phyloP scores from a whole-genome alignment of 2,329 filamentous ascomycete genomes.

The Helicocarpus griseus region DNA sequence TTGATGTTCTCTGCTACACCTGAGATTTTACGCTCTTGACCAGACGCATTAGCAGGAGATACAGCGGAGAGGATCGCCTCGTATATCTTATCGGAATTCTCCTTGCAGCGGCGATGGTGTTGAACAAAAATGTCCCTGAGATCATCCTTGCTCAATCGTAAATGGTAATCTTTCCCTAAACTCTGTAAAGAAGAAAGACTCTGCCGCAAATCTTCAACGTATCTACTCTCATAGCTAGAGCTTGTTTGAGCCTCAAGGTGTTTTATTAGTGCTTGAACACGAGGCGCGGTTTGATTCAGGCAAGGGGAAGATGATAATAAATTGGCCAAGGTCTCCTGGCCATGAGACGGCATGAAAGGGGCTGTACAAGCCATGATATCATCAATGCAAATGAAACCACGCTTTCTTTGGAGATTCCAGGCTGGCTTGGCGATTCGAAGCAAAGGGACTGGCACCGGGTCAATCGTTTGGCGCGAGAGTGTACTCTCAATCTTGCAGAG shows the following conservation, averaged over 20 bases:
- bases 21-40: no score
- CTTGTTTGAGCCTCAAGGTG: background rate
- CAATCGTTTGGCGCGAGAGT: background rate
- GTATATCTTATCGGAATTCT: background rate
- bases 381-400: background rate
- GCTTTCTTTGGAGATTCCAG: background rate
- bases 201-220: background rate
- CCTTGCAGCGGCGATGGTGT: constrained; percentile 21
- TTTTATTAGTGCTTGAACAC: background rate
- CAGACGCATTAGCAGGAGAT: background rate
- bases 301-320: background rate
- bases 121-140: background rate
- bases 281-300: background rate
- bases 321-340: background rate
- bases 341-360: background rate
- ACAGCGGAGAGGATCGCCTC: background rate
- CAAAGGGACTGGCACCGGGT: background rate
- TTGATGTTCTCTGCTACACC: background rate
- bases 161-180: background rate
- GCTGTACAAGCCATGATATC: background rate
- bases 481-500: background rate
- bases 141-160: background rate
- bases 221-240: background rate
- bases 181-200: background rate
- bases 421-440: background rate